phyloP scores from a whole-genome alignment of 106 monocot genomes.

The Cymbidium sinense region DNA sequence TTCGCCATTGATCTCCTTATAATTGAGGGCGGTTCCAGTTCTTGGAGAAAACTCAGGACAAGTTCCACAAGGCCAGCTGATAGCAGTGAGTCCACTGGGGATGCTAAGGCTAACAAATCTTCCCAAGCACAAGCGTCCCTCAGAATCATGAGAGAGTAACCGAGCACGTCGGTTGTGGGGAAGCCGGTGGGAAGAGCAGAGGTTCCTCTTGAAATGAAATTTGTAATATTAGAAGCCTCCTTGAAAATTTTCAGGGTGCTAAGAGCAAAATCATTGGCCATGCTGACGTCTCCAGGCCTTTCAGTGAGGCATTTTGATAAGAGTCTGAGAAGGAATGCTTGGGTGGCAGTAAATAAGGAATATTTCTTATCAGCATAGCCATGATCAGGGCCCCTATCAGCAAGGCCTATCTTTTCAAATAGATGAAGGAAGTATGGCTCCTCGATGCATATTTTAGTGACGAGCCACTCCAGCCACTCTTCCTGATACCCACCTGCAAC shows the following conservation, averaged over 20 bases:
- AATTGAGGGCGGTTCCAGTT: conserved; percentile 64
- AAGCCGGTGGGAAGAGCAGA: conserved; percentile 58
- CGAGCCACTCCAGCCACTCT: conserved; percentile 70
- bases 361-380: conserved; percentile 13
- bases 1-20: conserved; percentile 38
- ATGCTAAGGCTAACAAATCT: not conserved
- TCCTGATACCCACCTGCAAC: conserved; percentile 54
- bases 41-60: conserved; percentile 44
- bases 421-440: conserved; percentile 33
- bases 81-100: conserved; percentile 32
- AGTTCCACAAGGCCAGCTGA: conserved; percentile 37
- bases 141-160: conserved; percentile 62
- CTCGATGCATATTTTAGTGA: conserved; percentile 69
- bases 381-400: not conserved
- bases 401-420: conserved; percentile 30
- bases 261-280: conserved; percentile 40
- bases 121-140: conserved; percentile 74
- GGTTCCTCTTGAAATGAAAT: conserved; percentile 32
- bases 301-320: conserved; percentile 54
- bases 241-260: conserved; percentile 35
- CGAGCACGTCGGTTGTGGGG: conserved; percentile 54
- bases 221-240: conserved; percentile 31
- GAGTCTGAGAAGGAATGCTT: conserved; percentile 57
- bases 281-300: conserved; percentile 30
- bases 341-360: conserved; percentile 17